Evolutionary conservation across 495 filamentous ascomycete species (phyloP).

Genomic region (Penicillium atrosanguineum): DNA sequence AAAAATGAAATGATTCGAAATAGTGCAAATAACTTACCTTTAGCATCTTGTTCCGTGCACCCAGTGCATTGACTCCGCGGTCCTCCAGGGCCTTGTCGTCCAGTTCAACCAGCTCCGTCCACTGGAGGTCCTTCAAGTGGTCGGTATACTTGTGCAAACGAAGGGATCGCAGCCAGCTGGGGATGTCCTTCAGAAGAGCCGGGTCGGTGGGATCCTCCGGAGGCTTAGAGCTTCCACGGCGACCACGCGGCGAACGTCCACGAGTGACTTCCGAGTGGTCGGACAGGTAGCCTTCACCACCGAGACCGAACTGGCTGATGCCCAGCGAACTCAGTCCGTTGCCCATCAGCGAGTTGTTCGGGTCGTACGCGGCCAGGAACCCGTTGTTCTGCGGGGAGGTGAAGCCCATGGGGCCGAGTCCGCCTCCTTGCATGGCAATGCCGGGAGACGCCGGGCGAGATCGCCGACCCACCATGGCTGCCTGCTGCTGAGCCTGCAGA

Average conservation of each 20-base stretch:
- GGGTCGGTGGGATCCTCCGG: constrained; percentile 97
- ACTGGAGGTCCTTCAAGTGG: constrained; percentile 93
- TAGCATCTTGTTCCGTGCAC: constrained; percentile 95
- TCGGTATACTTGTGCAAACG: constrained; percentile 98
- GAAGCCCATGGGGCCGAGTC: constrained; percentile 68
- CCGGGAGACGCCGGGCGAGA: constrained; percentile 94
- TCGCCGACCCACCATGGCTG: constrained; percentile 72
- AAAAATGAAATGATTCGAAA: neutral
- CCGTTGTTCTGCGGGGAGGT: constrained; percentile 93
- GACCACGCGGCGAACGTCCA: constrained; percentile 87
- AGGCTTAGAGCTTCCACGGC: constrained; percentile 92
- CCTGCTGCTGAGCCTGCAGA: constrained; percentile 78
- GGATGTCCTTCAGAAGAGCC: constrained; percentile 88
- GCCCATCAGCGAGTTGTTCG: constrained; percentile 66
- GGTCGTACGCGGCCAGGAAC: constrained; percentile 87
- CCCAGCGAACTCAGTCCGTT: constrained; percentile 69
- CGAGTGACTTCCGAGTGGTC: constrained; percentile 89
- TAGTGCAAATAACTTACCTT: constrained; percentile 59
- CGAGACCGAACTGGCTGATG: constrained; percentile 70
- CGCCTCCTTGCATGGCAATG: constrained; percentile 71
- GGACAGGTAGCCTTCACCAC: constrained; percentile 85
- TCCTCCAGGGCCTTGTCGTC: constrained; percentile 93
- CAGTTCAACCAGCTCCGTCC: constrained; percentile 88
- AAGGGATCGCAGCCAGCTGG: constrained; percentile 90
- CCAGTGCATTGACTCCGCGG: constrained; percentile 90